Conservation (phyloP, 495 filamentous ascomycete genomes). For the Xylaria cubensis region DNA sequence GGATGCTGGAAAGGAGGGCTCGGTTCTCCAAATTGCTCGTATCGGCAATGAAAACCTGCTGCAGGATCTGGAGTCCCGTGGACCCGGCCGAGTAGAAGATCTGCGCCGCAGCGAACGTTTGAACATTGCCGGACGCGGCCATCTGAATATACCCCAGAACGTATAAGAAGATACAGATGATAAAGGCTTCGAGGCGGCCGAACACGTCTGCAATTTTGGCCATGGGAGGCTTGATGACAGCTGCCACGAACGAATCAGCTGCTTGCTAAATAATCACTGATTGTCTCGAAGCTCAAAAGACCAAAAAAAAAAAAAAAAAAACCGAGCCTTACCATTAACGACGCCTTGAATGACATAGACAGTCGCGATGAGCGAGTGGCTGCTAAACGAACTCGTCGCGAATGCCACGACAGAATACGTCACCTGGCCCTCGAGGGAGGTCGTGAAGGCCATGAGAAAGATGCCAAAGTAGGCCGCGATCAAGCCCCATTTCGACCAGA, state of each 20-base stretch:
- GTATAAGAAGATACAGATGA: slow-evolving; percentile 43
- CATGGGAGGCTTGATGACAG: slow-evolving; percentile 53
- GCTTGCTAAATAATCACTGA: slow-evolving; percentile 16
- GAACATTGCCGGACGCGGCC: slow-evolving; percentile 46
- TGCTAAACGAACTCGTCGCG: slow-evolving; percentile 61
- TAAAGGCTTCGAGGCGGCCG: slow-evolving; percentile 50
- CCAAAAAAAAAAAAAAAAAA: background rate
- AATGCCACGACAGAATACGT: slow-evolving; percentile 53
- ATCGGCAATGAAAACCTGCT: slow-evolving; percentile 70
- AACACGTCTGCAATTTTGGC: slow-evolving; percentile 54
- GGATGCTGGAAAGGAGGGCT: slow-evolving; percentile 65
- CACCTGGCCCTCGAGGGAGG: slow-evolving; percentile 55
- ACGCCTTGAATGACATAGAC: slow-evolving; percentile 62
- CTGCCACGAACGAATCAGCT: slow-evolving; percentile 16
- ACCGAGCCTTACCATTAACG: slow-evolving; percentile 48
- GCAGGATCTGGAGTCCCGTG: slow-evolving; percentile 62
- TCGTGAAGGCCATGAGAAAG: slow-evolving; percentile 54
- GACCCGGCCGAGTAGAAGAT: slow-evolving; percentile 54
- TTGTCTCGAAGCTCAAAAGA: background rate
- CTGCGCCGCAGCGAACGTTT: slow-evolving; percentile 54
- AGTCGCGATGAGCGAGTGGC: slow-evolving; percentile 64
- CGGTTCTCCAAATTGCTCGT: slow-evolving; percentile 68
- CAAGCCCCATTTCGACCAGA: slow-evolving; percentile 55
- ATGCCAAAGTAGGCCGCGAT: slow-evolving; percentile 53
- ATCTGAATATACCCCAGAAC: slow-evolving; percentile 49